Evolutionary conservation across 2,329 filamentous ascomycete species (phyloP), one percentile per base, ranked within the genome.

Genomic region (Tolypocladium amazonense): DNA sequence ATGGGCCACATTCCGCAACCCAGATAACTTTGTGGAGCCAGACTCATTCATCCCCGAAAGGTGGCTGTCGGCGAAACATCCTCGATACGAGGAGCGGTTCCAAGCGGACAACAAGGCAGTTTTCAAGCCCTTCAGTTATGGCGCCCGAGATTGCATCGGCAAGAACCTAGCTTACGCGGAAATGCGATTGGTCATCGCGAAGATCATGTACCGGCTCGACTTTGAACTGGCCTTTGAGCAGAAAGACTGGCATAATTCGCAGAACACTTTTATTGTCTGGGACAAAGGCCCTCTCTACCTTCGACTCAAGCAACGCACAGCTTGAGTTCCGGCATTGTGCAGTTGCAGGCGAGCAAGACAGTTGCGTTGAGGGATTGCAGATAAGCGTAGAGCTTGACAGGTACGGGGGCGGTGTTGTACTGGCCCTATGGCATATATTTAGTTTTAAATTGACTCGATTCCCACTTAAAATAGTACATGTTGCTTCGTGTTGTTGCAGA

Each of bases 41-140:
- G 68, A 76, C 27, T 66, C 65, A 0, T 84, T 76, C 64, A 71
- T 69, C 6, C 81, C 81, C 0, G 78, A 83, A 64, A 72, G 81
- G 0, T 83, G 77, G 72, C 62, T 69, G 7, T 39, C 64, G 0
- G 15, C 56, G 2, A 61, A 62, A 2, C 66, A 68, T 37, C 61
- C 62, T 59, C 65, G 77, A 0, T 70, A 68, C 18, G 72, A 76
- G 12, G 62, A 67, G 6, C 68, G 68, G 3, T 82, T 76, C 63
- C 65, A 63, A 0, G 58, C 59, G n/a, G 80, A 83, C 62, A 73
- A 69, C 12, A 66, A 65, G 3, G 67, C 69, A 1, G 67, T 67
- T 1, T 67, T 73, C 56, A 73, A 76, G 61, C 72, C 75, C 0
- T 77, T 79, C 58, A 69, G 68, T 45, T 56, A 68, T 11, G 75